These are phyloP conservation scores for Beauveria rudraprayagi DNA, from an alignment of 2,329 filamentous ascomycete genomes.

Conservation along the genomic window DNA sequence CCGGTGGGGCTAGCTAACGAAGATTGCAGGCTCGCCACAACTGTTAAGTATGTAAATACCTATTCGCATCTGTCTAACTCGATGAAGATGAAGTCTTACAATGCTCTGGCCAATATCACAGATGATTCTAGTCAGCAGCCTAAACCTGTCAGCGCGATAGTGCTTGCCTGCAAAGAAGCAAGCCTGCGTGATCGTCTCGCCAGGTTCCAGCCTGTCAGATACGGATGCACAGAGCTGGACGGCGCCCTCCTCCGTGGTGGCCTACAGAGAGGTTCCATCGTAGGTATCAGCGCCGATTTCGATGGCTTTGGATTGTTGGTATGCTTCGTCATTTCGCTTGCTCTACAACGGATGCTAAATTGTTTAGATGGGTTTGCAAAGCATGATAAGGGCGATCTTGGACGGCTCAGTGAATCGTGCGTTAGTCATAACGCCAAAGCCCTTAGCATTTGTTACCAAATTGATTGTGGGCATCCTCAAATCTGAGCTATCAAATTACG, in stretches of 20 bases:
- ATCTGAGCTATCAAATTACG: background rate
- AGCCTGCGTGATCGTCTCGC: slow-evolving; percentile 25
- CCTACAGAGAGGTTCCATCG: slow-evolving; percentile 41
- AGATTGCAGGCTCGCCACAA: no score
- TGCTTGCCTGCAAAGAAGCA: slow-evolving; percentile 32
- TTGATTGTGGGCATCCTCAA: background rate
- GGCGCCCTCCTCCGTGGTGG: slow-evolving; percentile 37
- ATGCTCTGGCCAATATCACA: background rate
- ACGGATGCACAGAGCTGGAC: slow-evolving; percentile 43
- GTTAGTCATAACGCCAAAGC: slow-evolving; percentile 42
- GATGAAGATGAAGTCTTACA: background rate
- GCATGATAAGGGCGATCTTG: slow-evolving; percentile 33
- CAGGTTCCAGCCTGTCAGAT: slow-evolving; percentile 25
- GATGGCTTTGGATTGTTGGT: slow-evolving; percentile 40
- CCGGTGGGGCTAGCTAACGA: no score
- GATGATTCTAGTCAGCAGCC: background rate
- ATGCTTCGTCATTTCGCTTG: slow-evolving; percentile 16
- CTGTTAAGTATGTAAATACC: no score
- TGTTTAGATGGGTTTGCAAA: slow-evolving; percentile 40
- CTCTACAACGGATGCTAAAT: background rate
- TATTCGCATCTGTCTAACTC: background rate
- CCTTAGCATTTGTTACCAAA: slow-evolving; percentile 20
- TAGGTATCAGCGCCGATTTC: slow-evolving; percentile 46
- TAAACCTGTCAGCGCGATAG: slow-evolving; percentile 34
- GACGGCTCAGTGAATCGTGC: slow-evolving; percentile 20